phyloP scores from a whole-genome alignment of 2,329 filamentous ascomycete species.

The Corynespora cassiicola region DNA sequence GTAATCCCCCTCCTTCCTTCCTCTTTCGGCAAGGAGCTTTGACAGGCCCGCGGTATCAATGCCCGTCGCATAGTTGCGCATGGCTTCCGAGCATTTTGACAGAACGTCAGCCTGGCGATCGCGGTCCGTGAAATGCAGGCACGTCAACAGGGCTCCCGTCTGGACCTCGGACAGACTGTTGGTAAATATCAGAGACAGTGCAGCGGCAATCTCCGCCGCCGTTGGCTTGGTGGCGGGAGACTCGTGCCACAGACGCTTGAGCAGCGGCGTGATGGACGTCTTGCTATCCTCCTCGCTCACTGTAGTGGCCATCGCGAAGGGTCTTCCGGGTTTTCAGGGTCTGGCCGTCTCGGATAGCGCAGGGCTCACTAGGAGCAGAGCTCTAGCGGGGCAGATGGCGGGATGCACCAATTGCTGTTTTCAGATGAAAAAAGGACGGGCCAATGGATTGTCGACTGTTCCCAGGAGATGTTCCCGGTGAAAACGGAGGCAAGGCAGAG shows the following conservation, averaged over 20 bases:
- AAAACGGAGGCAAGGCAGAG: too few species aligned
- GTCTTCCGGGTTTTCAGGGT: too few species aligned
- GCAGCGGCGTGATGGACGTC: conserved; percentile 71
- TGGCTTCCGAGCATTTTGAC: conserved; percentile 80
- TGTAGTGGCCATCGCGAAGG: conserved; percentile 32
- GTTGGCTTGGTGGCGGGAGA: conserved; percentile 56
- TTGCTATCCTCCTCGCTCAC: conserved; percentile 32
- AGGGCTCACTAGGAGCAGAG: conserved; percentile 6
- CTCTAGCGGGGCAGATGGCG: conserved; percentile 18
- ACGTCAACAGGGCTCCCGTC: conserved; percentile 84
- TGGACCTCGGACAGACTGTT: conserved; percentile 89
- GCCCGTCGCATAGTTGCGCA: conserved; percentile 79
- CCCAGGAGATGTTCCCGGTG: too few species aligned
- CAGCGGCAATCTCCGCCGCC: conserved; percentile 84
- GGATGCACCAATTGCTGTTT: too few species aligned
- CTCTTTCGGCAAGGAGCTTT: conserved; percentile 65
- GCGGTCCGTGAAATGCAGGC: conserved; percentile 87
- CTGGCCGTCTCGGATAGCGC: too few species aligned
- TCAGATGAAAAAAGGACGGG: too few species aligned
- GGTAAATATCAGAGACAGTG: conserved; percentile 89
- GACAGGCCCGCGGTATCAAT: conserved; percentile 71
- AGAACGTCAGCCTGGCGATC: conserved; percentile 87
- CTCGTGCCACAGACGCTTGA: conserved; percentile 73
- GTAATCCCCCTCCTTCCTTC: conserved; percentile 75
- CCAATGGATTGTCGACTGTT: too few species aligned